Base-by-base conservation (phyloP, 2,329 filamentous ascomycete genomes). In the Tolypocladium tropicale region DNA sequence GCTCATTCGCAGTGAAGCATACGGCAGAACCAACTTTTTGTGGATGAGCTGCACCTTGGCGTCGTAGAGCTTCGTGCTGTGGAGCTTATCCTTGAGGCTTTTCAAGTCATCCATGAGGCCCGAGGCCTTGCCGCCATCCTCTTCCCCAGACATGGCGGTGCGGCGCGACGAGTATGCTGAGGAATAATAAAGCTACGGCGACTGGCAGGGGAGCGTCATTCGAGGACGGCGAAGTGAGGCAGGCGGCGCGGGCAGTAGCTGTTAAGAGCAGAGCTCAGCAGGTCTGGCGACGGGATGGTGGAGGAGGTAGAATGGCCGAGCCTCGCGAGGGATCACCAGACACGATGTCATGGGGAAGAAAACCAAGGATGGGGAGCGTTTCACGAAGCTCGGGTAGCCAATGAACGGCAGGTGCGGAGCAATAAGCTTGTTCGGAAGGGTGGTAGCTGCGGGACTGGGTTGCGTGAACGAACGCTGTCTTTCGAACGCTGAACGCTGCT, bases 11-110 rank as follows among this genome's bases (percentile, higher is more conserved):
- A 6, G 7, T 4, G 28, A 11, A 52, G 25, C 6, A 34, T 18
- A 32, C 39, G 37, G 23, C 28, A 23, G n/a, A 61, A 61, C 68
- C 41, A 64, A 83, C 82, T 85, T 86, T 64, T 82, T 79, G 64
- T 86, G 78, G 54, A 76, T 76, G 36, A 86, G 65, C 43, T 72
- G 71, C 55, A 84, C 70, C 65, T 85, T 86, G 60, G 77, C 73
- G 60, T 84, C 79, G 59, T 81, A 76, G 0, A 85, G 68, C 61
- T 78, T 77, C 1, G 76, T 77, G 51, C 78, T 72, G 51, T 77
- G 71, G 4, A 84, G 69, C 65, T 82, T 83, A 53, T 83, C 80
- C 60, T 78, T 82, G 33, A 84, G 61, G 63, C 77, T 80, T 60
- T 77, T 82, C 36, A 84, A 61, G 62, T 77, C 79, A 28, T 78